Conservation (phyloP, 2,329 filamentous ascomycete species). For the Lecanosticta acicola region DNA sequence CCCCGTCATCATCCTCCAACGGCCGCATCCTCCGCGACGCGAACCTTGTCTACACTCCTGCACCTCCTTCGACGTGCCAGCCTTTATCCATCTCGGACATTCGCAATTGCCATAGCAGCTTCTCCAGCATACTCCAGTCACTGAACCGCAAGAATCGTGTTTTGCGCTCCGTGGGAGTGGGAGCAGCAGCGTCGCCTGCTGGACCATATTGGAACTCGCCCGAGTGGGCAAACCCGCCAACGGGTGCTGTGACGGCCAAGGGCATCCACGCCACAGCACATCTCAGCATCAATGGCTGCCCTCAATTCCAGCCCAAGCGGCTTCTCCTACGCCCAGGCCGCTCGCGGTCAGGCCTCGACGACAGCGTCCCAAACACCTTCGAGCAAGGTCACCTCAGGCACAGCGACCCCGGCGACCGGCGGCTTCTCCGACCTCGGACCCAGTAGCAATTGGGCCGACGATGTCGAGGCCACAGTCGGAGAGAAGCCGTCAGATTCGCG, state of each 20-base stretch:
- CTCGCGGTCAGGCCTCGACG: conserved; percentile 64
- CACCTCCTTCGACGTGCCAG: neutral
- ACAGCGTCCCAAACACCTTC: conserved; percentile 41
- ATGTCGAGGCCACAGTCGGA: conserved; percentile 40
- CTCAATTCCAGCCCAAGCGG: conserved; percentile 27
- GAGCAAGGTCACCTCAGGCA: conserved; percentile 42
- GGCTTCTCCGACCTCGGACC: conserved; percentile 32
- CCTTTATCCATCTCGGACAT: neutral
- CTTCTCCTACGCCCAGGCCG: conserved; percentile 95
- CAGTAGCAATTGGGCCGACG: conserved; percentile 43
- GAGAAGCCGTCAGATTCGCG: conserved; percentile 34
- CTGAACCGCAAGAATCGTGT: neutral
- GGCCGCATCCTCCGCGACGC: neutral
- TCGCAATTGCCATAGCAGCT: neutral
- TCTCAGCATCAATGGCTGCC: conserved; percentile 23
- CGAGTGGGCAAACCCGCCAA: conserved; percentile 21
- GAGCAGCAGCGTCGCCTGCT: conserved; percentile 19
- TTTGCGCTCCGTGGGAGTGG: conserved; percentile 3
- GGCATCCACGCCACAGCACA: conserved; percentile 4
- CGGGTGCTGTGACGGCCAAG: conserved; percentile 18
- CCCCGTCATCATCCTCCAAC: neutral
- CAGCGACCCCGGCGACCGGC: conserved; percentile 39
- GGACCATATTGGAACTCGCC: conserved; percentile 22
- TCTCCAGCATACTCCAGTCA: neutral
- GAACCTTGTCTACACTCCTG: neutral